phyloP scores from a whole-genome alignment of 192 early-diverging fungal species.

The Coemansia brasiliensis region DNA sequence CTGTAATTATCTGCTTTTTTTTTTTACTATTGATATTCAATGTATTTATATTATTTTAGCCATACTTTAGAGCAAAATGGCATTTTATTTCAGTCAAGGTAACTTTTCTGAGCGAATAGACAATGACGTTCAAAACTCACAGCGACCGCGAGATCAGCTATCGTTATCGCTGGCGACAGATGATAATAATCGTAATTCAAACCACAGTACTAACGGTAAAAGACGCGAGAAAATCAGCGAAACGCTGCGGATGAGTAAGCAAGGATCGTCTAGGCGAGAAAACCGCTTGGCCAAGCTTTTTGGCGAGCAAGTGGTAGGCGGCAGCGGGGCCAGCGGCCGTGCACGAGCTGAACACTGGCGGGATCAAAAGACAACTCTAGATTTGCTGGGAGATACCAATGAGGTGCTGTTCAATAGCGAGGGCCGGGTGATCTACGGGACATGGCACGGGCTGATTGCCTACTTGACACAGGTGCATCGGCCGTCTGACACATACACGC shows the following conservation, averaged over 20 bases:
- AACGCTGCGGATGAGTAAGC: constrained; percentile 2
- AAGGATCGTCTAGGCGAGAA: constrained; percentile 9
- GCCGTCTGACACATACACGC: constrained; percentile 55
- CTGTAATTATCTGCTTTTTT: neutral
- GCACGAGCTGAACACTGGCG: constrained; percentile 9
- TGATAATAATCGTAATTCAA: neutral
- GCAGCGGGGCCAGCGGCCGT: neutral
- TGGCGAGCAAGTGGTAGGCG: constrained; percentile 12
- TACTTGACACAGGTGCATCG: constrained; percentile 56
- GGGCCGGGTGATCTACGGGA: constrained; percentile 54
- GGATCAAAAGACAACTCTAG: neutral
- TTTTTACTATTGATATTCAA: neutral
- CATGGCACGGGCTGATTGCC: constrained; percentile 38
- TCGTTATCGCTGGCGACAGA: constrained; percentile 3
- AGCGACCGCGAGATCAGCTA: neutral
- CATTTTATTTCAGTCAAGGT: constrained; percentile 50
- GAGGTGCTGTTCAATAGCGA: constrained; percentile 42
- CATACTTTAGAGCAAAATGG: constrained; percentile 15
- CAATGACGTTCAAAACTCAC: neutral
- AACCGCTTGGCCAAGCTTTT: constrained; percentile 33
- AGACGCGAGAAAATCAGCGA: neutral
- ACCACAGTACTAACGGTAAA: neutral
- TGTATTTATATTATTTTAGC: neutral
- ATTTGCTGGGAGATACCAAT: neutral
- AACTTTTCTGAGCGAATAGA: constrained; percentile 23